Conservation (phyloP, 2,329 filamentous ascomycete genomes). For the Thielaviopsis cerberus region DNA sequence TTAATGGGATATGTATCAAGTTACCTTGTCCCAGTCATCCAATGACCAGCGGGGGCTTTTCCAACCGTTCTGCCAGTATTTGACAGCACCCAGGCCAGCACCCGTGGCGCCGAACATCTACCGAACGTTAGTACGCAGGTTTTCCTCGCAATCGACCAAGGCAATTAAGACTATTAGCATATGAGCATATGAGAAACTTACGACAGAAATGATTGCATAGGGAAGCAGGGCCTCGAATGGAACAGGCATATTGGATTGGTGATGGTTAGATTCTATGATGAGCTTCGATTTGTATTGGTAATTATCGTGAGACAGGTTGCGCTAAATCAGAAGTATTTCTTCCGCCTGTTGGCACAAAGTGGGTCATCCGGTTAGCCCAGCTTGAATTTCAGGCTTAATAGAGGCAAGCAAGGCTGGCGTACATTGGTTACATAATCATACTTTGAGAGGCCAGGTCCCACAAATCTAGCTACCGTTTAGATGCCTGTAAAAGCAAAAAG, state of each 20-base stretch:
- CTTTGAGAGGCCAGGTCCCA: neutral
- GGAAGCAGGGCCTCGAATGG: slow-evolving; percentile 47
- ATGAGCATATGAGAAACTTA: slow-evolving; percentile 23
- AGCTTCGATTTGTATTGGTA: neutral
- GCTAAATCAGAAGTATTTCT: neutral
- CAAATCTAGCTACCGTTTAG: neutral
- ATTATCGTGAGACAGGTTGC: neutral
- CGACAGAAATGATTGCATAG: slow-evolving; percentile 44
- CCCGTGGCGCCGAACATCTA: slow-evolving; percentile 48
- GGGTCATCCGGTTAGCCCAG: neutral
- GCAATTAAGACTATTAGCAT: no score
- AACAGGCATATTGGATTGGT: slow-evolving; percentile 32
- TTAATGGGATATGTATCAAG: slow-evolving; percentile 13
- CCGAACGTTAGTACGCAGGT: neutral
- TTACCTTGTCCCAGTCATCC: slow-evolving; percentile 45
- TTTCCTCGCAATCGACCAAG: neutral
- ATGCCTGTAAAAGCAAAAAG: neutral
- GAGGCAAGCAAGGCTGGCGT: neutral
- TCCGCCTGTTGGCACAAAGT: neutral
- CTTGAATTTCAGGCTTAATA: neutral
- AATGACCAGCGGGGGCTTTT: slow-evolving; percentile 41
- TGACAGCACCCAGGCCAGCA: slow-evolving; percentile 37
- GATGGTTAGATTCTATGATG: neutral
- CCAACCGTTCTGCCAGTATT: slow-evolving; percentile 39
- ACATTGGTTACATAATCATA: neutral